Evolutionary conservation across 176 grass and related monocot species (phyloP).

Genomic region (Cenchrus fungigraminus): DNA sequence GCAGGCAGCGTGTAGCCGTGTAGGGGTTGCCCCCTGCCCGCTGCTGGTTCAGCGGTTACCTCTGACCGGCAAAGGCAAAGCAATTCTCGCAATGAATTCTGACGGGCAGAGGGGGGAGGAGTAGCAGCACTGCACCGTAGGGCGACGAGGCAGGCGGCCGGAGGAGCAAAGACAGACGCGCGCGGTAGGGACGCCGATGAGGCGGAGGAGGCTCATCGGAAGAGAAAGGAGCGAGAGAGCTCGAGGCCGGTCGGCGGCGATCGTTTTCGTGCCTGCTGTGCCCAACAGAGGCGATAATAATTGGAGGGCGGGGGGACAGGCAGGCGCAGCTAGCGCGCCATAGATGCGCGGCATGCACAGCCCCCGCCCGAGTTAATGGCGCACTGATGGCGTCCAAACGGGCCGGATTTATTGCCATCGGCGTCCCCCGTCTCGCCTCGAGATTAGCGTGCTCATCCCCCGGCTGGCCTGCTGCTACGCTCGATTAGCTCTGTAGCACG

Average conservation of each 20-base stretch:
- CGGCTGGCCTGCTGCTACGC: too few relatives aligned
- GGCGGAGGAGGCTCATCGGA: too few relatives aligned
- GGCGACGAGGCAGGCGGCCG: not conserved
- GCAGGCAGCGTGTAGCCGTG: not conserved
- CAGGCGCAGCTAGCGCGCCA: not conserved
- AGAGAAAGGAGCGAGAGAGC: too few relatives aligned
- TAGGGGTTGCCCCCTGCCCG: not conserved
- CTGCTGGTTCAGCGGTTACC: not conserved
- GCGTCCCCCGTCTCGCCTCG: not conserved
- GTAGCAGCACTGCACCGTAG: not conserved
- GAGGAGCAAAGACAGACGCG: too few relatives aligned
- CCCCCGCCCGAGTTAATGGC: slow-evolving; percentile 24
- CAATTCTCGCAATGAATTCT: slow-evolving; percentile 40
- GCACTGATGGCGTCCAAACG: slow-evolving; percentile 29
- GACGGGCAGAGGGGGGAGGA: not conserved
- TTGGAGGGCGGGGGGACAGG: not conserved
- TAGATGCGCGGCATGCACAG: slow-evolving; percentile 30
- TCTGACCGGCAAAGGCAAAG: slow-evolving; percentile 27
- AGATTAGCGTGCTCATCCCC: not conserved
- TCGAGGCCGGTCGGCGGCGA: too few relatives aligned
- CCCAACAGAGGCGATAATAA: slow-evolving; percentile 25
- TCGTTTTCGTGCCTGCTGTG: slow-evolving; percentile 40
- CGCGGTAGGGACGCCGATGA: not conserved
- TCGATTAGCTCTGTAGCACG: too few relatives aligned
- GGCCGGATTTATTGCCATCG: slow-evolving; percentile 24